Percentiles rank a stretch among this genome's conserved stretches.
Conservation (phyloP, 495 filamentous ascomycete species). For the Penicillium pulvis region DNA sequence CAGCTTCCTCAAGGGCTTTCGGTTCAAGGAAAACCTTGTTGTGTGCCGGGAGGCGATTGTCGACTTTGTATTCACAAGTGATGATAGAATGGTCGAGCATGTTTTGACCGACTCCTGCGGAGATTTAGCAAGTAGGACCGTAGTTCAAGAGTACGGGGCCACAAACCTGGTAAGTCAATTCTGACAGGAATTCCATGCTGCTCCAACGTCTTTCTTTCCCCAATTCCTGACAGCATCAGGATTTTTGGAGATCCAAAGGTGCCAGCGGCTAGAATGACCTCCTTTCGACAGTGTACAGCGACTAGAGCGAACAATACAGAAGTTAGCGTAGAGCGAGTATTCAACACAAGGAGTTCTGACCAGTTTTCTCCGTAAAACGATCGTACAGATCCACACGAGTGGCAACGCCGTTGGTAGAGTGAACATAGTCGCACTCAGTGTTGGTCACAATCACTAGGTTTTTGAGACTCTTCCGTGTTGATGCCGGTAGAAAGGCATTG, state of each 20-base stretch:
- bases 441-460: not conserved
- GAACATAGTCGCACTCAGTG: not conserved
- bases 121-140: not conserved
- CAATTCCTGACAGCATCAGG: constrained; percentile 6
- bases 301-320: not conserved
- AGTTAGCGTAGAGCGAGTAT: not conserved
- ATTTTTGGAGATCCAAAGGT: constrained; percentile 8
- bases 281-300: constrained; percentile 1
- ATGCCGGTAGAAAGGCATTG: not conserved
- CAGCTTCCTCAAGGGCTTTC: not conserved
- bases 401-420: not conserved
- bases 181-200: not conserved
- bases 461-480: not conserved
- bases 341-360: not conserved
- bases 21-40: constrained; percentile 3
- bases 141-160: not conserved
- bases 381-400: constrained; percentile 1
- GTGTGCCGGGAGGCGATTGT: constrained; percentile 3
- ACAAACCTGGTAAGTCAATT: constrained; percentile 3
- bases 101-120: constrained; percentile 3
- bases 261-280: constrained; percentile 3
- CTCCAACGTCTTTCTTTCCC: not conserved
- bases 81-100: constrained; percentile 11
- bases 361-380: not conserved
- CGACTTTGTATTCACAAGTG: constrained; percentile 10